A percentile compares a stretch with the other conserved stretches of the same genome.
Evolutionary conservation across 2,329 filamentous ascomycete species (phyloP).

Genomic region (Curvularia lunata): DNA sequence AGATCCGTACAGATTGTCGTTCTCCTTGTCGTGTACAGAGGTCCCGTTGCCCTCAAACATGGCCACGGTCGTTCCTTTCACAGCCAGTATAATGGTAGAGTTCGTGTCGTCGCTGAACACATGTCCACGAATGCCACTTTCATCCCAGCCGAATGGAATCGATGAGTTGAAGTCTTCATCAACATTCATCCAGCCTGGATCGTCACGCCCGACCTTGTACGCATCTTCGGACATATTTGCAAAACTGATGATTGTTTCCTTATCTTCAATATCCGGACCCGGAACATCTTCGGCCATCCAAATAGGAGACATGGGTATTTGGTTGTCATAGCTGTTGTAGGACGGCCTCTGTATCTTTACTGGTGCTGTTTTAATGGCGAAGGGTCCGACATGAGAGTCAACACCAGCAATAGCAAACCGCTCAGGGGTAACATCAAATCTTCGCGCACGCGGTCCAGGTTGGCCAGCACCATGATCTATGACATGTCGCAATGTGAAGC

Average conservation of each 20-base stretch:
- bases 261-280: conserved; percentile 43
- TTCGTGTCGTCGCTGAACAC: conserved; percentile 45
- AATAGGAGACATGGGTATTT: conserved; percentile 38
- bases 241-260: conserved; percentile 43
- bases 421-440: conserved; percentile 40
- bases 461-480: conserved; percentile 46
- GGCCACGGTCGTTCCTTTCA: conserved; percentile 46
- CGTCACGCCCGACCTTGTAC: conserved; percentile 42
- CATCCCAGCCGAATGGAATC: conserved; percentile 48
- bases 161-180: conserved; percentile 40
- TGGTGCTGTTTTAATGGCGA: conserved; percentile 37
- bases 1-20: conserved; percentile 47
- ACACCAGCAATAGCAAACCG: conserved; percentile 31
- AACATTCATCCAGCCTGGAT: conserved; percentile 46
- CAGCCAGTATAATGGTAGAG: conserved; percentile 41
- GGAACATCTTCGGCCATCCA: conserved; percentile 40
- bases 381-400: conserved; percentile 36
- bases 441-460: conserved; percentile 40
- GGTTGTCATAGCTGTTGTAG: conserved; percentile 25
- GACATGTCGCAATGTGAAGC: conserved; percentile 40
- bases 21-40: conserved; percentile 46
- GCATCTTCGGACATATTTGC: conserved; percentile 48
- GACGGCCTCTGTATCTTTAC: conserved; percentile 41
- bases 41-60: conserved; percentile 48
- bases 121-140: conserved; percentile 45